Evolutionary conservation across 345 rosid species (phyloP).

Genomic region (Eucalyptus marginata): DNA sequence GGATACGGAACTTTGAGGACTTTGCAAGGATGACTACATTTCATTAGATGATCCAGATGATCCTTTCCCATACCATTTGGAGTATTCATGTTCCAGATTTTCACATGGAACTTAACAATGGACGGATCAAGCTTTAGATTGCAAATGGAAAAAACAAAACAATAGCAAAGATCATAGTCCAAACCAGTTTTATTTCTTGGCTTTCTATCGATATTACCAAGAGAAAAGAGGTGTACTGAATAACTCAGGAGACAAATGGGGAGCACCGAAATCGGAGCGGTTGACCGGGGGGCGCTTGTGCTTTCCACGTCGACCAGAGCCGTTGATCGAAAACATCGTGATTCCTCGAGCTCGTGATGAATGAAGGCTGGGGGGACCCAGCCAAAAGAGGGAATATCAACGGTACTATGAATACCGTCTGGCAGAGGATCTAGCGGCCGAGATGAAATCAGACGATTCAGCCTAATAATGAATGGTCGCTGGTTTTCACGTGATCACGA

Average conservation of each 20-base stretch:
- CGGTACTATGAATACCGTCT: not conserved
- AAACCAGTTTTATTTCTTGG: no score
- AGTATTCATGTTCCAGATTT: not conserved
- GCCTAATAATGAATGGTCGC: not conserved
- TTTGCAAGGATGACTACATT: not conserved
- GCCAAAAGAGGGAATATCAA: not conserved
- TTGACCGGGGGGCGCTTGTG: not conserved
- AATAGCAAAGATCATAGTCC: not conserved
- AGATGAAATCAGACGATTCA: not conserved
- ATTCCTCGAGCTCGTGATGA: not conserved
- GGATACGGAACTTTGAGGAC: fast-evolving
- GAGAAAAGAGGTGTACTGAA: no score
- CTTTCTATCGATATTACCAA: no score
- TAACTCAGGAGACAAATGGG: not conserved
- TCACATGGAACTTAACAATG: not conserved
- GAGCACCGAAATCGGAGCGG: not conserved
- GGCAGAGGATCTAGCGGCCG: not conserved
- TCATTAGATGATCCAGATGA: not conserved
- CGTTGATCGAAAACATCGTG: not conserved
- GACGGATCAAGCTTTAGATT: not conserved
- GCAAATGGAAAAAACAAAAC: not conserved
- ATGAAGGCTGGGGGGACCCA: not conserved
- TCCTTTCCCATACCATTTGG: not conserved
- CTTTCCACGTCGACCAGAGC: not conserved
- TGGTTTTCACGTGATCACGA: not conserved